These are phyloP conservation scores for Cryphonectria radicalis DNA, from an alignment of 2,329 filamentous ascomycete species.

Conservation along the genomic window DNA sequence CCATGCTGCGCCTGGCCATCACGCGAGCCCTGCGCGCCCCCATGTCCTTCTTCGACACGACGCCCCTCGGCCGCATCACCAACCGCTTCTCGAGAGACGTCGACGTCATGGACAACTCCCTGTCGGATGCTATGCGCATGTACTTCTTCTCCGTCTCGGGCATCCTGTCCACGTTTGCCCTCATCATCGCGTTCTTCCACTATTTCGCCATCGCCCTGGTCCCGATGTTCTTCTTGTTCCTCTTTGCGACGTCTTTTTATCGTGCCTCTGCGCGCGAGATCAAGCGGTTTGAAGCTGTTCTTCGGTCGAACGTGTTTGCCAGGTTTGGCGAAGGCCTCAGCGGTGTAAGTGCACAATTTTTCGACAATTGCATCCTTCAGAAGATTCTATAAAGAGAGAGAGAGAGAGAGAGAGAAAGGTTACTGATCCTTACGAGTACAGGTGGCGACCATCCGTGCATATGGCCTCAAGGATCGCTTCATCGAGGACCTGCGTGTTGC, in stretches of 20 bases:
- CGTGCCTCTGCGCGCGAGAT: slow-evolving; percentile 69
- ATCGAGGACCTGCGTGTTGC: slow-evolving; percentile 64
- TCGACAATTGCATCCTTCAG: background rate
- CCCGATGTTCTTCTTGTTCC: slow-evolving; percentile 63
- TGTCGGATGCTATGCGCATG: slow-evolving; percentile 68
- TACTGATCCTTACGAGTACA: background rate
- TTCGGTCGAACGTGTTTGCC: slow-evolving; percentile 68
- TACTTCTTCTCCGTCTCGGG: slow-evolving; percentile 66
- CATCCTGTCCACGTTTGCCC: slow-evolving; percentile 64
- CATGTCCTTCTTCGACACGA: slow-evolving; percentile 65
- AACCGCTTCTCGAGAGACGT: slow-evolving; percentile 74
- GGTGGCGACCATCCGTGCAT: slow-evolving; percentile 64
- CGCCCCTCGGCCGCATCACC: slow-evolving; percentile 69
- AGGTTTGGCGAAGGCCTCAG: slow-evolving; percentile 68
- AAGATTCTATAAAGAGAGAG: too few relatives aligned
- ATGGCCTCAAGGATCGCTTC: slow-evolving; percentile 64
- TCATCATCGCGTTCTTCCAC: slow-evolving; percentile 70
- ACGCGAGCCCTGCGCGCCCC: slow-evolving; percentile 23
- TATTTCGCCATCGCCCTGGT: slow-evolving; percentile 69
- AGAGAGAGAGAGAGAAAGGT: background rate
- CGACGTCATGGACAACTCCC: slow-evolving; percentile 71
- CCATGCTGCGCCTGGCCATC: slow-evolving; percentile 52
- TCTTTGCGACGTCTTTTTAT: slow-evolving; percentile 68
- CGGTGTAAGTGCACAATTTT: slow-evolving; percentile 46
- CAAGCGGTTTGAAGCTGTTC: slow-evolving; percentile 68